Evolutionary conservation across 768 basidiomycete genomes (phyloP).

Genomic region (Mrakia hoshinonis): DNA sequence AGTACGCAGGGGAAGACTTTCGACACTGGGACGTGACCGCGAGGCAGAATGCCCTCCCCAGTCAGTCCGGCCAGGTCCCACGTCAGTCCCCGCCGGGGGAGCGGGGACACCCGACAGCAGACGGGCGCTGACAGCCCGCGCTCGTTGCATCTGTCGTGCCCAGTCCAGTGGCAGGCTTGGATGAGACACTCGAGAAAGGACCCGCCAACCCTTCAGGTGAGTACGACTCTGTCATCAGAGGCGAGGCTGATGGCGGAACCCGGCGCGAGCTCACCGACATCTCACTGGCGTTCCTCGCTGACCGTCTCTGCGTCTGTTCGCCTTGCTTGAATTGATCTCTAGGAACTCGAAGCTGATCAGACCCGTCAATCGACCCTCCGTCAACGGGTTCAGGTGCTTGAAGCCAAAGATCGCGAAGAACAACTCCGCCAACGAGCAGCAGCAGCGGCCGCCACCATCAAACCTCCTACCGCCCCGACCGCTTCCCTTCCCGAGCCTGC

Average conservation of each 20-base stretch:
- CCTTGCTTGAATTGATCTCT: background rate
- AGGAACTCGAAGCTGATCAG: background rate
- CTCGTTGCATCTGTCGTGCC: no score
- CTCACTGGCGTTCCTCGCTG: background rate
- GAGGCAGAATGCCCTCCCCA: background rate
- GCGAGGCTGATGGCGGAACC: no score
- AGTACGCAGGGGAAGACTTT: constrained; percentile 49
- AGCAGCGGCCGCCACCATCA: background rate
- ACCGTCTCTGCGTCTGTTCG: background rate
- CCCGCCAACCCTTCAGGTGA: background rate
- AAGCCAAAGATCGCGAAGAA: constrained; percentile 14
- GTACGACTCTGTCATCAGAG: no score
- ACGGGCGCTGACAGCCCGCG: background rate
- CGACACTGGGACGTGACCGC: background rate
- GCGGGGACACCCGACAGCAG: background rate
- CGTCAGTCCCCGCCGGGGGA: no score
- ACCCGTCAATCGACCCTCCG: background rate
- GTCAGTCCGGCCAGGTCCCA: background rate
- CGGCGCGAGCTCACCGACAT: background rate
- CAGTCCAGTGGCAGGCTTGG: constrained; percentile 13
- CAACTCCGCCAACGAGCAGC: background rate
- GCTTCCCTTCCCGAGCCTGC: no score
- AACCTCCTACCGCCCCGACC: background rate
- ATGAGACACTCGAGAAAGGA: background rate
- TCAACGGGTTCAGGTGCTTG: background rate